These are phyloP conservation scores for Coniferiporia sulphurascens DNA, from an alignment of 1,284 basidiomycete species.

Conservation along the genomic window DNA sequence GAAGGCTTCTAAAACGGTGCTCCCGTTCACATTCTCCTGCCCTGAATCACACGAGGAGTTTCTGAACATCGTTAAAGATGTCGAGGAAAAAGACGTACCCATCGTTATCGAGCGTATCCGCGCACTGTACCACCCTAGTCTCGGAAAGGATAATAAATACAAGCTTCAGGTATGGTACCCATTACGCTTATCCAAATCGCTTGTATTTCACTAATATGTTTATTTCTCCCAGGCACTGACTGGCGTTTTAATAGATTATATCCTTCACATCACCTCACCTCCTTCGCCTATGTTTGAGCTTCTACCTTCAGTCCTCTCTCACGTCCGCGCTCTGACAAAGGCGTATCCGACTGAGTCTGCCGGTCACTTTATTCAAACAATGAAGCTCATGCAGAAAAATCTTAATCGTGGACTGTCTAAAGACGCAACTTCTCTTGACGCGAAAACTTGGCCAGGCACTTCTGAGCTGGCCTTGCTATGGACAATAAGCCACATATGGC, in stretches of 20 bases:
- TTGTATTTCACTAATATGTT: conserved; percentile 12
- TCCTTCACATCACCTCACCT: conserved; percentile 71
- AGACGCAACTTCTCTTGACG: conserved; percentile 58
- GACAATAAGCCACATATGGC: conserved; percentile 81
- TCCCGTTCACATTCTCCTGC: conserved; percentile 92
- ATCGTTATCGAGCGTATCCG: conserved; percentile 90
- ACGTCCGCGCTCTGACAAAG: conserved; percentile 76
- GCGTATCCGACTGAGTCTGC: conserved; percentile 81
- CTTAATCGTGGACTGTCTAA: conserved; percentile 77
- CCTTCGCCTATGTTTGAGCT: conserved; percentile 56
- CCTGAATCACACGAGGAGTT: conserved; percentile 87
- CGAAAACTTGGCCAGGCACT: conserved; percentile 86
- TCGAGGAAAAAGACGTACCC: conserved; percentile 70
- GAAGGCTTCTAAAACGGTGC: conserved; percentile 41
- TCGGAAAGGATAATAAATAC: conserved; percentile 87
- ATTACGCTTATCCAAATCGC: not conserved
- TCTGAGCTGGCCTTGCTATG: conserved; percentile 83
- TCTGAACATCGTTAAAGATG: conserved; percentile 69
- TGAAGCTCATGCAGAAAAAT: conserved; percentile 93
- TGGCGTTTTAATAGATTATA: conserved; percentile 87
- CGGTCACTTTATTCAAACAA: conserved; percentile 76
- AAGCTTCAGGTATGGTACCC: conserved; percentile 70
- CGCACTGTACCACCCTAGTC: conserved; percentile 85
- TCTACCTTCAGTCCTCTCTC: conserved; percentile 72
- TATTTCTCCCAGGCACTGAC: conserved; percentile 52